Evolutionary conservation across 306 rosid species (phyloP).

Genomic region (Rosa rugosa): DNA sequence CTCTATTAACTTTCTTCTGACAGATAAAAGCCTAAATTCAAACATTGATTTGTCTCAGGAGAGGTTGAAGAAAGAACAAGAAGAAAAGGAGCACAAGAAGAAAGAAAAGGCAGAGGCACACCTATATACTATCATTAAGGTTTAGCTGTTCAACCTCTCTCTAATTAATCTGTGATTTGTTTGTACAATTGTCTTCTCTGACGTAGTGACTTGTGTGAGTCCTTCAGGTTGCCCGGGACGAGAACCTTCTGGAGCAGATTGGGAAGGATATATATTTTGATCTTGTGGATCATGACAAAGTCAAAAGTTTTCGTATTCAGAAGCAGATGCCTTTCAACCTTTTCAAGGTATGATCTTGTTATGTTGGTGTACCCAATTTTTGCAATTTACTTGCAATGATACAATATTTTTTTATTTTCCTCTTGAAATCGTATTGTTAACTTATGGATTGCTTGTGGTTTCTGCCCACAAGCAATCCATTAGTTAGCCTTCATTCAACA

Average conservation of each 20-base stretch:
- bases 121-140: constrained; percentile 86
- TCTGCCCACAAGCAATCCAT: not conserved
- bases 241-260: constrained; percentile 68
- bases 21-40: not conserved
- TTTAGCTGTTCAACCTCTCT: constrained; percentile 23
- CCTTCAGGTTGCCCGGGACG: constrained; percentile 78
- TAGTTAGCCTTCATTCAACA: not conserved
- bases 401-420: not conserved
- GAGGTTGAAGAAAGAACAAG: constrained; percentile 91
- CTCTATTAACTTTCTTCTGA: not conserved
- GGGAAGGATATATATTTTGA: constrained; percentile 90
- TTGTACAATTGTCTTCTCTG: not conserved
- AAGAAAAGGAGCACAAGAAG: constrained; percentile 84
- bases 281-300: constrained; percentile 95
- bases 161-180: constrained; percentile 16
- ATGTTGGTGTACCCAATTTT: constrained; percentile 3
- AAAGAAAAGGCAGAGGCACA: constrained; percentile 90
- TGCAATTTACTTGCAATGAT: constrained; percentile 3
- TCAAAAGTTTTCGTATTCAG: constrained; percentile 78
- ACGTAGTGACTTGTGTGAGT: constrained; percentile 7
- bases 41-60: constrained; percentile 44
- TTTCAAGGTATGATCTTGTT: constrained; percentile 63
- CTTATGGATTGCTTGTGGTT: not conserved
- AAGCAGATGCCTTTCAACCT: constrained; percentile 63
- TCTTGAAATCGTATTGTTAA: not conserved